Conservation (phyloP, 2,329 filamentous ascomycete species). For the Arthrobotrys iridis region DNA sequence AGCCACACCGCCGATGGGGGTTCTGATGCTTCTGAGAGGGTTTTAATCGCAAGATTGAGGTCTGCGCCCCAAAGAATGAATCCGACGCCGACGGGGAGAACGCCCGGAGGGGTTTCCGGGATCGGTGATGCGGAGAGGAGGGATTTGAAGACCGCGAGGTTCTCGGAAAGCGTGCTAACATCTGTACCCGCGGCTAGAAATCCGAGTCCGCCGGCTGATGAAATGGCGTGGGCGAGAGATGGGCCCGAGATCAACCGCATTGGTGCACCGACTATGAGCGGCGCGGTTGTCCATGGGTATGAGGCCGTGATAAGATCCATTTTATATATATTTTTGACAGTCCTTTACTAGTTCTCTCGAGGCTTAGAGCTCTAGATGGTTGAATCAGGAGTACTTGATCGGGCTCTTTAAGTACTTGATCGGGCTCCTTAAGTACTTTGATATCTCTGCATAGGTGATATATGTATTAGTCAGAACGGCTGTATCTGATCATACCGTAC, state of each 20-base stretch:
- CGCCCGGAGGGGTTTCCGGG: constrained; percentile 18
- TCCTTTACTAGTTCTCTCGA: too few relatives aligned
- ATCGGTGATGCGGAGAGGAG: constrained; percentile 54
- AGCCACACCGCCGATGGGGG: constrained; percentile 64
- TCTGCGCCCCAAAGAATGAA: constrained; percentile 65
- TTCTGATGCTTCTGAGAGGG: constrained; percentile 30
- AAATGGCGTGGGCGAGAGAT: constrained; percentile 70
- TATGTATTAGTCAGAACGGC: too few relatives aligned
- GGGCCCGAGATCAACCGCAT: constrained; percentile 73
- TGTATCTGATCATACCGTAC: too few relatives aligned
- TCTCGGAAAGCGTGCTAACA: constrained; percentile 63
- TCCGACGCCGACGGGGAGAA: constrained; percentile 65
- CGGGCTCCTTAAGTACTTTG: too few relatives aligned
- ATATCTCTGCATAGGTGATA: too few relatives aligned
- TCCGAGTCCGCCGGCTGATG: constrained; percentile 66
- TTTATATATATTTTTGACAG: too few relatives aligned
- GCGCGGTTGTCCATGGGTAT: constrained; percentile 68
- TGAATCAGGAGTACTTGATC: neutral
- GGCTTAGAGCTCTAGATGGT: neutral
- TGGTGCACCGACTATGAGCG: constrained; percentile 72
- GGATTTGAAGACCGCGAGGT: constrained; percentile 58
- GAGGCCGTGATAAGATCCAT: constrained; percentile 15
- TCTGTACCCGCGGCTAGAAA: constrained; percentile 43
- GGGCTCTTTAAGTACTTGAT: too few relatives aligned
- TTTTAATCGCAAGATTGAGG: constrained; percentile 58